Evolutionary conservation across 495 filamentous ascomycete genomes (phyloP).

Genomic region (Articulospora tetracladia): DNA sequence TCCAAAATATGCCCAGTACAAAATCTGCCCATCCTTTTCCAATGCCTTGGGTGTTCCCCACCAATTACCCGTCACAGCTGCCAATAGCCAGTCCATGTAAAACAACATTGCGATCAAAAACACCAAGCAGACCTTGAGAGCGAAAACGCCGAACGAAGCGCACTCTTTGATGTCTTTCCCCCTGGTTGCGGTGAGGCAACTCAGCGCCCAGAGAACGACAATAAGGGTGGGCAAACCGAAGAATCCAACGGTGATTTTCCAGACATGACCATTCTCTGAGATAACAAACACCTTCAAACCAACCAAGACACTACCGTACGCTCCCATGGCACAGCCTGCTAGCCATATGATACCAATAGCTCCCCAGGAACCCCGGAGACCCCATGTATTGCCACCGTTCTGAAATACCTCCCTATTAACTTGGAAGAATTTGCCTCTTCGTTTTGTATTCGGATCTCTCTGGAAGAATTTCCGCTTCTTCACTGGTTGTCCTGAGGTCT

Average conservation of each 20-base stretch:
- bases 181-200: neutral
- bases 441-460: neutral
- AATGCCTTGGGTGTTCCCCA: neutral
- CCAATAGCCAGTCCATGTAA: neutral
- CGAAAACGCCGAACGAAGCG: neutral
- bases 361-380: neutral
- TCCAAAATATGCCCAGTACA: neutral
- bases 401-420: neutral
- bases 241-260: neutral
- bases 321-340: neutral
- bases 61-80: neutral
- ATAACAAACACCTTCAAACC: neutral
- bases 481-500: neutral
- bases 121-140: neutral
- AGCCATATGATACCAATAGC: neutral
- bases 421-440: neutral
- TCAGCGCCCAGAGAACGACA: neutral
- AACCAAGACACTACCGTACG: neutral
- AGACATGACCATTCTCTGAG: neutral
- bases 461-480: neutral
- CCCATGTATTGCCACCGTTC: neutral
- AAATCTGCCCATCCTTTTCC: neutral
- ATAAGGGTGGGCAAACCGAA: neutral
- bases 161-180: neutral
- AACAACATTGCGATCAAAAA: neutral